Conservation (phyloP, 2,329 filamentous ascomycete genomes). For the Apiospora marii region DNA sequence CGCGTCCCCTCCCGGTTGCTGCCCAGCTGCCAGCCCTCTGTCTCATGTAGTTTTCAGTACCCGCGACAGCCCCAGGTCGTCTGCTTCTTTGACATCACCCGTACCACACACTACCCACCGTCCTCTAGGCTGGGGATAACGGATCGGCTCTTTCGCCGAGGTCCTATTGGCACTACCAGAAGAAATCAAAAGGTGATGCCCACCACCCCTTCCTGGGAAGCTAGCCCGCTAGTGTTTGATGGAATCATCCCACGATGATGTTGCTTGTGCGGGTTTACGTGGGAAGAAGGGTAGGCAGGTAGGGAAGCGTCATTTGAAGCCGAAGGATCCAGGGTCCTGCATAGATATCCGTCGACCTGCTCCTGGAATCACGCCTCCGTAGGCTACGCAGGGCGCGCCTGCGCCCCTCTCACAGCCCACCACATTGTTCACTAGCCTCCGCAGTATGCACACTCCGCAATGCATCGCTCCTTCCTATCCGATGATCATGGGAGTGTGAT, state of each 20-base stretch:
- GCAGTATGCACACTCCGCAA: constrained; percentile 16
- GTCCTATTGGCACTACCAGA: constrained; percentile 3
- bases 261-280: background rate
- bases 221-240: background rate
- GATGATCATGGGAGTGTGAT: constrained; percentile 14
- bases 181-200: background rate
- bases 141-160: background rate
- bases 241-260: constrained; percentile 3
- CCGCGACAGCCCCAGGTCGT: constrained; percentile 15
- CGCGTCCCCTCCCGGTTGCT: background rate
- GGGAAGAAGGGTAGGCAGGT: background rate
- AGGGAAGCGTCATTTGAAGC: constrained; percentile 8
- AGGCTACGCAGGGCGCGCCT: constrained; percentile 7
- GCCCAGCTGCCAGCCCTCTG: constrained; percentile 17
- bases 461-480: constrained; percentile 5
- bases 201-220: background rate
- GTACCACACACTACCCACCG: constrained; percentile 4
- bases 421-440: constrained; percentile 13
- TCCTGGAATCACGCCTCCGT: constrained; percentile 12
- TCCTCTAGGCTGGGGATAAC: background rate
- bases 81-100: constrained; percentile 13
- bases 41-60: constrained; percentile 18
- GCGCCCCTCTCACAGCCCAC: constrained; percentile 20
- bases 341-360: constrained; percentile 12
- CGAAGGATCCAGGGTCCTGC: constrained; percentile 18